Evolutionary conservation across 2,329 filamentous ascomycete species (phyloP).

Genomic region (Pseudogymnoascus sp.): DNA sequence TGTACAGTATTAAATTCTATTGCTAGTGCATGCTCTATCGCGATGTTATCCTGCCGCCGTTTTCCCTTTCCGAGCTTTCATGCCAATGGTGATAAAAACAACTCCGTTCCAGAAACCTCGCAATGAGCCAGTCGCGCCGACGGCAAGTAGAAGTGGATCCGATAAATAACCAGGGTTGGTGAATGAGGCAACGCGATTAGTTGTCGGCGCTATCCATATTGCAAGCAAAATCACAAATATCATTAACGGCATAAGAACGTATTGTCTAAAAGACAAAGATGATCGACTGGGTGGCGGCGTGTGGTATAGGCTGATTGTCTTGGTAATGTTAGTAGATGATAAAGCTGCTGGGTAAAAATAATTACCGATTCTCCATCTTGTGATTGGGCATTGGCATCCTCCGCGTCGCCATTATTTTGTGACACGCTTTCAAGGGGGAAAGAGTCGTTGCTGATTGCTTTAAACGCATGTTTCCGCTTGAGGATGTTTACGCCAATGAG

Average conservation of each 20-base stretch:
- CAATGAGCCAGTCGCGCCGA: conserved; percentile 36
- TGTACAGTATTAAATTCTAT: neutral
- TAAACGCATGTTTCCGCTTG: conserved; percentile 52
- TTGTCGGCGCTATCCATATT: conserved; percentile 65
- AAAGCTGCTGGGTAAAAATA: neutral
- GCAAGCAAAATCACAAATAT: conserved; percentile 62
- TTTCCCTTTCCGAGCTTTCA: conserved; percentile 23
- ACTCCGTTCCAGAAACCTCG: conserved; percentile 74
- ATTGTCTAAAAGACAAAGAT: conserved; percentile 32
- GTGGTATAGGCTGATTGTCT: conserved; percentile 24
- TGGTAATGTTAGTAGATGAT: neutral
- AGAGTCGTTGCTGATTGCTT: conserved; percentile 32
- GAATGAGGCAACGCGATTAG: conserved; percentile 55
- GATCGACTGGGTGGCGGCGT: conserved; percentile 19
- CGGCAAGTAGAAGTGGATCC: conserved; percentile 65
- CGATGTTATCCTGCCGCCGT: neutral
- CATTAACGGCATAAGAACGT: conserved; percentile 44
- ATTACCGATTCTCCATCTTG: conserved; percentile 1
- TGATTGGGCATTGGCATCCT: conserved; percentile 13
- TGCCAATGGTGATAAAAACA: conserved; percentile 32
- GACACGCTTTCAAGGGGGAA: conserved; percentile 24
- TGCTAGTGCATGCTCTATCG: neutral
- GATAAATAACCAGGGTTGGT: conserved; percentile 53
- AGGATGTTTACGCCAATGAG: conserved; percentile 57
- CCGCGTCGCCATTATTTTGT: conserved; percentile 15